A percentile compares a stretch with the other conserved stretches of the same genome.
Evolutionary conservation across 2,329 filamentous ascomycete species (phyloP).

Genomic region (Diaporthe sp.): DNA sequence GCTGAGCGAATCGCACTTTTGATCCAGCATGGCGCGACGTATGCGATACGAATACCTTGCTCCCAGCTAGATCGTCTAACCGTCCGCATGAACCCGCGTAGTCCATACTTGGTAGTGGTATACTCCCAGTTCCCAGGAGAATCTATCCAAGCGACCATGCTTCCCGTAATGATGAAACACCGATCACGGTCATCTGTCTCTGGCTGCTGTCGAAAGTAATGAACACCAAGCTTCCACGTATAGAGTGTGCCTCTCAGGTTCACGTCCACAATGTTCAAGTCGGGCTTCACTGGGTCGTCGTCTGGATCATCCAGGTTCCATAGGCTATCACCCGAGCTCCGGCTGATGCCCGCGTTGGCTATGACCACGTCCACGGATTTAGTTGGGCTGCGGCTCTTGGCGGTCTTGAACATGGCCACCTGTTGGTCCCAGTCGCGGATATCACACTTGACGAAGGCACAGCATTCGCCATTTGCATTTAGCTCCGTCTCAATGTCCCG

Average conservation of each 20-base stretch:
- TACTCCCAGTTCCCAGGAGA: slow-evolving; percentile 53
- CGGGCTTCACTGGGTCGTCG: slow-evolving; percentile 51
- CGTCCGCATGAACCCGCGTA: slow-evolving; percentile 57
- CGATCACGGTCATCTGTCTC: slow-evolving; percentile 54
- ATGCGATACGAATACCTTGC: slow-evolving; percentile 60
- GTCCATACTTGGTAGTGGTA: slow-evolving; percentile 58
- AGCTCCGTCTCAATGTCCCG: slow-evolving; percentile 49
- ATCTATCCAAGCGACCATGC: slow-evolving; percentile 60
- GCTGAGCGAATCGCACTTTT: slow-evolving; percentile 51
- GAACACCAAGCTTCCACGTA: slow-evolving; percentile 59
- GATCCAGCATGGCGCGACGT: slow-evolving; percentile 59
- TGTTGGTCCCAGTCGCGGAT: slow-evolving; percentile 58
- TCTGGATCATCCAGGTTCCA: slow-evolving; percentile 47
- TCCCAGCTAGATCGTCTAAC: slow-evolving; percentile 53
- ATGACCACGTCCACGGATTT: slow-evolving; percentile 60
- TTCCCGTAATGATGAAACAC: slow-evolving; percentile 62
- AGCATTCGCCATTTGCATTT: slow-evolving; percentile 41
- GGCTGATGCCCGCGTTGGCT: slow-evolving; percentile 60
- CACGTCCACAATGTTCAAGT: slow-evolving; percentile 56
- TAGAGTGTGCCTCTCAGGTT: slow-evolving; percentile 58
- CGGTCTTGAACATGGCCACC: slow-evolving; percentile 54
- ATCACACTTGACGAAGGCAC: slow-evolving; percentile 55
- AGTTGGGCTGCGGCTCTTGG: slow-evolving; percentile 50
- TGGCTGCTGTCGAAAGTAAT: slow-evolving; percentile 59
- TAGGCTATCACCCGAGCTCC: slow-evolving; percentile 52